Evolutionary conservation across 1,139 yeast genomes (phyloP).

Genomic region (Scheffersomyces illinoinensis): DNA sequence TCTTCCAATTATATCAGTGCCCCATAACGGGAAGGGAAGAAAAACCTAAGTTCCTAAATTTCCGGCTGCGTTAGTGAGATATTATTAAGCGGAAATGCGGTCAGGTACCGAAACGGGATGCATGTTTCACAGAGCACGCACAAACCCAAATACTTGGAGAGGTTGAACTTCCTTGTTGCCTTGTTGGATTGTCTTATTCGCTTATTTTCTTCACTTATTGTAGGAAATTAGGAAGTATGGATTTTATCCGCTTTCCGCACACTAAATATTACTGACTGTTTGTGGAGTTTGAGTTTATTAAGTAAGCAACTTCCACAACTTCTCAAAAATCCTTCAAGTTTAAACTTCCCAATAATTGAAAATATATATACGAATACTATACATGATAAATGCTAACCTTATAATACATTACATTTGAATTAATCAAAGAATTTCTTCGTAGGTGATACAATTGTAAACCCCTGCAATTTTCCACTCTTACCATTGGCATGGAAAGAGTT

Average conservation of each 20-base stretch:
- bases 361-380: neutral
- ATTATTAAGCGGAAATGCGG: neutral
- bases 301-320: neutral
- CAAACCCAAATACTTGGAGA: neutral
- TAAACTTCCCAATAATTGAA: neutral
- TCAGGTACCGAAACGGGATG: no score
- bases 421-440: slow-evolving; percentile 32
- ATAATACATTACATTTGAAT: neutral
- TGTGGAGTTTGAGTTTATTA: neutral
- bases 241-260: neutral
- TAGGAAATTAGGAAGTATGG: neutral
- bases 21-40: neutral
- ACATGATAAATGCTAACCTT: slow-evolving; percentile 1
- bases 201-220: neutral
- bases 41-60: neutral
- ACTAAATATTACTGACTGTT: neutral
- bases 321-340: neutral
- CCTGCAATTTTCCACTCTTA: slow-evolving; percentile 43
- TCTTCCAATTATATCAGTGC: neutral
- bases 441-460: slow-evolving; percentile 44
- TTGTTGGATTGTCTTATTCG: neutral
- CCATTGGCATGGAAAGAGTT: neutral
- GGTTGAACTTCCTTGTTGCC: neutral
- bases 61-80: neutral
- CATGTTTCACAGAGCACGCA: neutral